Evolutionary conservation across 1,139 yeast species (phyloP), one percentile per base, ranked within the genome.

Genomic region (Casaregolazyma lundiana): DNA sequence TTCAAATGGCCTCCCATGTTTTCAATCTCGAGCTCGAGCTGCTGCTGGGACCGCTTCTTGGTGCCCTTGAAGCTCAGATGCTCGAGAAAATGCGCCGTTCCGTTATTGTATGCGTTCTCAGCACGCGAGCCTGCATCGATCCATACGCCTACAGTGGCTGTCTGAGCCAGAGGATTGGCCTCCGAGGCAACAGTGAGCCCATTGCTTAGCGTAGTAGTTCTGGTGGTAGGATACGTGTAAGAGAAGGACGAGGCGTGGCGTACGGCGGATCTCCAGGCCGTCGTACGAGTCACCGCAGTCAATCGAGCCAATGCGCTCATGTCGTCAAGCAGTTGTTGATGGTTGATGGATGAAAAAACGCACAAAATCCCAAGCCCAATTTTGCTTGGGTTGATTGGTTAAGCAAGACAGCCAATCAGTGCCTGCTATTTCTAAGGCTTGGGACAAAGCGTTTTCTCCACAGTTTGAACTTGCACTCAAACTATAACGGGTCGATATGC

Each of bases 111-210:
- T 44, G 82, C 79, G 60, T 82, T 84, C 68, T 92, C 99, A 2
- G 97, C 97, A 53, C 99, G 77, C 1, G 97, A 90, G 1, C 99
- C 99, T 40, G 98, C 97, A 66, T 94, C 96, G 54, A 92, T 90
- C 89, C 90, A 84, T 41, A 92, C 92, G 1, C 97, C 98, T 9
- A 94, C 97, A 2, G 98, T 92, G 53, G 98, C 97, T 37, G 97
- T 89, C 57, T 83, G 77, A 4, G 95, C 84, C 50, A 87, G 84
- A 8, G 98, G 97, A 66, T 86, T 80, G 39, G 75, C 64, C 64
- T 92, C 97, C 46, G 95, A 78, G 45, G 97, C 98, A 41, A 90
- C 96, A 0, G 97, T 92, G 45, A 92, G 68, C 1, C 99, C 99
- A 64, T 94, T 92, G 9, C 80, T 69, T 46, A 87, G 71, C 6